These are phyloP conservation scores for Nemania sp. DNA, from an alignment of 2,329 filamentous ascomycete genomes.

Conservation along the genomic window DNA sequence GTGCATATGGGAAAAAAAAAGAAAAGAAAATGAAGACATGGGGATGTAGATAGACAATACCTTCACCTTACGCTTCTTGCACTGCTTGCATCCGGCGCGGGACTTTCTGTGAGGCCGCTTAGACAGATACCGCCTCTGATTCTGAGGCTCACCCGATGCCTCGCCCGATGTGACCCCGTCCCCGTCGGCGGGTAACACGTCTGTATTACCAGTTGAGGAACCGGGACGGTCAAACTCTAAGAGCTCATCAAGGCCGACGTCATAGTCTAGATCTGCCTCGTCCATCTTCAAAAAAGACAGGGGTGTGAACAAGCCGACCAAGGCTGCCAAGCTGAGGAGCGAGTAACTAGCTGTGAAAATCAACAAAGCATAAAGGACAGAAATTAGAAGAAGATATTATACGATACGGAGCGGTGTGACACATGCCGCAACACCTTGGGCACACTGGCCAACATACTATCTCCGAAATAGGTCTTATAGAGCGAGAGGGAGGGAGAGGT, in stretches of 20 bases:
- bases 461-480: background rate
- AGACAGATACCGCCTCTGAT: conserved; percentile 53
- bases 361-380: background rate
- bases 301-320: conserved; percentile 33
- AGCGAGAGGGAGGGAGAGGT: background rate
- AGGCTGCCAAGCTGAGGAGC: background rate
- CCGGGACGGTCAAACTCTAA: conserved; percentile 28
- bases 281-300: conserved; percentile 37
- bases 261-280: conserved; percentile 27
- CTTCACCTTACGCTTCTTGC: conserved; percentile 66
- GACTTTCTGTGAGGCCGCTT: conserved; percentile 70
- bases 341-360: background rate
- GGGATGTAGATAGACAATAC: conserved; percentile 28
- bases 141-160: conserved; percentile 7
- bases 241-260: conserved; percentile 30
- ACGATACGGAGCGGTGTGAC: background rate
- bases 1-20: background rate
- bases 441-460: background rate
- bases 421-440: conserved; percentile 8
- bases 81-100: conserved; percentile 64
- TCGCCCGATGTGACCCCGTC: no score
- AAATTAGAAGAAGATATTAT: no score
- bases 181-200: background rate
- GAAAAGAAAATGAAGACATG: background rate
- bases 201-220: conserved; percentile 22